These are phyloP conservation scores for Ceratocystis diversiconidia DNA, from an alignment of 2,329 filamentous ascomycete species.

Conservation along the genomic window DNA sequence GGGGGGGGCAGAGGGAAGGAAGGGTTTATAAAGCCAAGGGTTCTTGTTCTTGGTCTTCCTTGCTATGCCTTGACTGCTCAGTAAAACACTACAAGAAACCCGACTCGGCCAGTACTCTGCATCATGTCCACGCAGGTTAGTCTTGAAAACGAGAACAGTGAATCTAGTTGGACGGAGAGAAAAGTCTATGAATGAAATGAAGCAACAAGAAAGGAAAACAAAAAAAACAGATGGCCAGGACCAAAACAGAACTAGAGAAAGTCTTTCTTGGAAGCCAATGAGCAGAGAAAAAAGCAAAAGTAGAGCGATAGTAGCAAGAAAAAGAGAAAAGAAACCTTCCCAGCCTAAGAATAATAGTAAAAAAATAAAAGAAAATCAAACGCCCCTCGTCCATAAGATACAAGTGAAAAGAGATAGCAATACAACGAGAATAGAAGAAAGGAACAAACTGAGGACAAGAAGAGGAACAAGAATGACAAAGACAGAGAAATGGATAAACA, in stretches of 20 bases:
- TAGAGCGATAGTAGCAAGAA: background rate
- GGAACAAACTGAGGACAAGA: too few relatives aligned
- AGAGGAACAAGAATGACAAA: background rate
- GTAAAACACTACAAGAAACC: slow-evolving; percentile 14
- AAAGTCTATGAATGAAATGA: slow-evolving; percentile 1
- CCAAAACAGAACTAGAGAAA: background rate
- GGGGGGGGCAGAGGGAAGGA: slow-evolving; percentile 15
- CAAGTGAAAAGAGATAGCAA: slow-evolving; percentile 6
- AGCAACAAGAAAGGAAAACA: too few relatives aligned
- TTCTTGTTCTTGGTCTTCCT: slow-evolving; percentile 1
- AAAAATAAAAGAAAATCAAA: background rate
- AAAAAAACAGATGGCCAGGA: background rate
- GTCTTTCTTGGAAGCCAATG: background rate
- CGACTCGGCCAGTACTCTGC: slow-evolving; percentile 15
- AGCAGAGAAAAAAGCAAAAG: background rate
- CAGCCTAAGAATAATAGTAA: background rate
- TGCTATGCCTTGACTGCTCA: too few relatives aligned
- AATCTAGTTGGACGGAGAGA: slow-evolving; percentile 5
- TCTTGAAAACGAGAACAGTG: slow-evolving; percentile 9
- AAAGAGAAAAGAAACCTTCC: background rate
- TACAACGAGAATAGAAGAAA: slow-evolving; percentile 7
- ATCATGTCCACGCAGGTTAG: slow-evolving; percentile 7
- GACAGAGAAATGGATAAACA: background rate
- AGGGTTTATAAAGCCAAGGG: background rate
- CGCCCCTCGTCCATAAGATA: background rate